These are phyloP conservation scores for Persicaria tinctoria DNA, from an alignment of 148 eudicot genomes.

Conservation along the genomic window DNA sequence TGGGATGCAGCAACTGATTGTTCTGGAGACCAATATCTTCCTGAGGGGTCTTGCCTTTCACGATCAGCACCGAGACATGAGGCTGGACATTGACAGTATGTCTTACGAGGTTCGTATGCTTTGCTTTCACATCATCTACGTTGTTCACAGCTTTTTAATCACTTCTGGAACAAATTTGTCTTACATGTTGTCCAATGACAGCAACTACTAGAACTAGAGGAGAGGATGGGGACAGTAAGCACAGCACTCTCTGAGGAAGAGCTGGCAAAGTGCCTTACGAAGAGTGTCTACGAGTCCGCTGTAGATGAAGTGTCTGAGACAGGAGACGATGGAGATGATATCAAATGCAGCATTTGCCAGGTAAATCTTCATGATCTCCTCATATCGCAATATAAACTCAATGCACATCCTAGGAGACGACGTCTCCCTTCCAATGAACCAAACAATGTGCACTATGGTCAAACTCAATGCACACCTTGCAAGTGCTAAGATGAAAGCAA, in stretches of 20 bases:
- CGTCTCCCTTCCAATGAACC: too few species aligned
- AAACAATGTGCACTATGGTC: too few species aligned
- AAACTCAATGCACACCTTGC: too few species aligned
- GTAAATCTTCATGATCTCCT: constrained; percentile 19
- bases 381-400: not conserved
- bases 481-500: too few species aligned
- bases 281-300: constrained; percentile 31
- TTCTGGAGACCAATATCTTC: constrained; percentile 7
- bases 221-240: constrained; percentile 85
- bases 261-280: constrained; percentile 50
- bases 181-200: constrained; percentile 8
- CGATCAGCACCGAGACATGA: constrained; percentile 94
- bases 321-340: constrained; percentile 27
- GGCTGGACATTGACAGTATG: constrained; percentile 91
- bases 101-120: constrained; percentile 58
- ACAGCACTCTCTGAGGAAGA: constrained; percentile 74
- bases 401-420: too few species aligned
- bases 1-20: constrained; percentile 8
- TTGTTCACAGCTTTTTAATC: not conserved
- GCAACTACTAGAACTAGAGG: constrained; percentile 90
- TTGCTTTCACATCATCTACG: not conserved
- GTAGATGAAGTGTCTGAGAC: constrained; percentile 15
- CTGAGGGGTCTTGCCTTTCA: constrained; percentile 35
- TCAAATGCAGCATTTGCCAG: constrained; percentile 94
- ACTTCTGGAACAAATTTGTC: constrained; percentile 2